Conservation (phyloP, 2,329 filamentous ascomycete genomes). For the Fusarium mundagurra region DNA sequence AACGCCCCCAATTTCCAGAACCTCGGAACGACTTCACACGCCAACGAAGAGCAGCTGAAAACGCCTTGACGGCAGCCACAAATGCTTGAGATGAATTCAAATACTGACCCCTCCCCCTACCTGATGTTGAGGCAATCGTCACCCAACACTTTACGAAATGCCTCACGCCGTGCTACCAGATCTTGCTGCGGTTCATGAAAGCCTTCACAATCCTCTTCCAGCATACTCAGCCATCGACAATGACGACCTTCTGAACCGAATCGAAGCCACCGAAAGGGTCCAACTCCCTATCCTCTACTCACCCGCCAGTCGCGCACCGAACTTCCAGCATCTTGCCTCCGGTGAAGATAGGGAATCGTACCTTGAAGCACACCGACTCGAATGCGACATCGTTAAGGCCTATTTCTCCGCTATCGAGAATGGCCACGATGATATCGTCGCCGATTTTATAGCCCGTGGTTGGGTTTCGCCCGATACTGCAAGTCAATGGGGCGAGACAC, state of each 20-base stretch:
- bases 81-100: slow-evolving; percentile 12
- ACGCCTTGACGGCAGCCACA: not conserved
- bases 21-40: slow-evolving; percentile 1
- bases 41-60: not conserved
- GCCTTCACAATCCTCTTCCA: slow-evolving; percentile 8
- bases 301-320: not conserved
- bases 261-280: slow-evolving; percentile 30
- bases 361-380: slow-evolving; percentile 20
- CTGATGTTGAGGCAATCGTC: not conserved
- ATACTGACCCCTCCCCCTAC: not conserved
- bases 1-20: not conserved
- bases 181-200: not conserved
- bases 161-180: not conserved
- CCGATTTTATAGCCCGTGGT: slow-evolving; percentile 46
- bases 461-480: slow-evolving; percentile 53
- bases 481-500: slow-evolving; percentile 43
- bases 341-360: not conserved
- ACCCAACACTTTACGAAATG: not conserved
- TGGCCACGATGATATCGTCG: slow-evolving; percentile 43
- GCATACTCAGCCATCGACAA: slow-evolving; percentile 32
- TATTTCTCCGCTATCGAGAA: slow-evolving; percentile 45
- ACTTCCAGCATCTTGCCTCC: not conserved
- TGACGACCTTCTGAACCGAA: slow-evolving; percentile 28
- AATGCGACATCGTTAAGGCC: slow-evolving; percentile 43
- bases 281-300: slow-evolving; percentile 35